Conservation (phyloP, 73 alveolate species). For the Paramecium pentaurelia region DNA sequence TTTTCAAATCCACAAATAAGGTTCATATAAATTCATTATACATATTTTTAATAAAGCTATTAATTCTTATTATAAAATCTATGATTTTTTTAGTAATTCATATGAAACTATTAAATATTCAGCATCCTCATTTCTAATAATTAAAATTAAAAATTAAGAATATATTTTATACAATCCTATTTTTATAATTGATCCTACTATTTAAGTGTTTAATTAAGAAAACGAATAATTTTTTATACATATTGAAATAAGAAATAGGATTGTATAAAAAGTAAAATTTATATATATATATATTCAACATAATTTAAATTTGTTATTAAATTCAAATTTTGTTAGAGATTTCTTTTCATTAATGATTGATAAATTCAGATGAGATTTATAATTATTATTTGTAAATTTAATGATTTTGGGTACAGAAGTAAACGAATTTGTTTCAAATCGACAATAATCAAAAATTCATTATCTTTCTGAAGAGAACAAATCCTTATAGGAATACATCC, state of each 20-base stretch:
- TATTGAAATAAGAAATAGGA: background rate
- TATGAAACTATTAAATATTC: no score
- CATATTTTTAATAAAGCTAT: no score
- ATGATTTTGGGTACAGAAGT: conserved; percentile 61
- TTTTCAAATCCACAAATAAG: no score
- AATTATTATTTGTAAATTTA: background rate
- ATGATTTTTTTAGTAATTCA: no score
- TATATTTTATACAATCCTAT: no score
- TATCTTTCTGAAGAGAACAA: conserved; percentile 53
- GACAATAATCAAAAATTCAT: conserved; percentile 54
- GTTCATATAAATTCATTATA: no score
- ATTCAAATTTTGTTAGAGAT: background rate
- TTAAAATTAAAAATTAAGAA: no score
- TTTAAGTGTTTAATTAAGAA: background rate
- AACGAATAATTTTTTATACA: background rate
- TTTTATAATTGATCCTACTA: background rate
- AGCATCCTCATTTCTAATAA: no score
- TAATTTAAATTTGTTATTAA: background rate
- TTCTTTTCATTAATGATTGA: background rate
- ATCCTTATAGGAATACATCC: conserved; percentile 28
- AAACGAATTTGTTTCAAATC: conserved; percentile 30
- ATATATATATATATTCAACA: background rate
- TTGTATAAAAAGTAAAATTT: background rate
- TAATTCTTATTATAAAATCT: no score
- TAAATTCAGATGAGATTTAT: background rate